Evolutionary conservation across 371 early-diverging fungal genomes (phyloP), one percentile per base, ranked within the genome.

Genomic region (Gilbertella persicaria): DNA sequence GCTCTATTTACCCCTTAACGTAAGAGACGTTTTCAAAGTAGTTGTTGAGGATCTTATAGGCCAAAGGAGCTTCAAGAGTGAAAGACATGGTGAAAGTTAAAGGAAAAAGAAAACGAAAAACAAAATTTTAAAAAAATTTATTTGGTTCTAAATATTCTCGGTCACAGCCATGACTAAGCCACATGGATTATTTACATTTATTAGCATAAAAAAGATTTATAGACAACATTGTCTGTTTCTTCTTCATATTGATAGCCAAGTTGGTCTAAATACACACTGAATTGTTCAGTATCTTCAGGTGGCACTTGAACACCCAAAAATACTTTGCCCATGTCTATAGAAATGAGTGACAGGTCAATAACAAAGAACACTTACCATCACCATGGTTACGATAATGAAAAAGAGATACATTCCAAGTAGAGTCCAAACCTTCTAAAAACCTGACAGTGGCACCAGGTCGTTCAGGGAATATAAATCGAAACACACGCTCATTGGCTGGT

Each of bases 371-470:
- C 16, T 54, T 83, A 83, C 84, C 87, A 55, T 92, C 94, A 25
- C 98, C 98, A 66, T 91, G 88, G 68, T 98, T 95, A 39, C 97
- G 85, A 75, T 98, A 96, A 67, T 96, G 95, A 80, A 96, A 95
- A n/a, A 96, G 73, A 0, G 94, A 86, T n/a, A 95, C 89, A 66
- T 96, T 96, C 90, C 90, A 95, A 28, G 66, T 73, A 21, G 84
- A 78, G 30, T 80, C 62, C 38, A 98, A 56, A 13, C 84, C 85
- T n/a, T 64, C 58, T 54, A 98, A 78, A 68, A 98, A 97, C 58
- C 84, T 85, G 21, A 82, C 70, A 24, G 96, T 74, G 2, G 96
- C 96, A 42, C 95, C 96, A 7, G 96, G 97, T 41, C 96, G 84
- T 70, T 97, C 97, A 9, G 96, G 96, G 78, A 97, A 98, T 61